phyloP scores from a whole-genome alignment of 352 stramenopile species.

The Phytopythium vexans region DNA sequence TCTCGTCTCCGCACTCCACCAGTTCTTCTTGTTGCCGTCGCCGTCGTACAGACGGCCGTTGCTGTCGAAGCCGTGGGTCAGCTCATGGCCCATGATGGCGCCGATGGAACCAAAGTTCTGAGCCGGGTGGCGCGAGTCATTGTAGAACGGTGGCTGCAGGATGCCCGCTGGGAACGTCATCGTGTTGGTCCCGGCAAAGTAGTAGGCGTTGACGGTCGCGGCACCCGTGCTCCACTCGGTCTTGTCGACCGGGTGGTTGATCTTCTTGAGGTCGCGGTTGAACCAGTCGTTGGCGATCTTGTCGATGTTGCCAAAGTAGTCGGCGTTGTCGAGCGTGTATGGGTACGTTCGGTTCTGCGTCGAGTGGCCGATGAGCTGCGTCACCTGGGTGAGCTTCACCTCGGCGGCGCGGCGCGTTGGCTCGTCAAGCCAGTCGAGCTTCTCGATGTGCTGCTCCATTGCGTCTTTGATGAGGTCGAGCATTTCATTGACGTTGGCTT shows the following conservation, averaged over 20 bases:
- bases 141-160: conserved; percentile 91
- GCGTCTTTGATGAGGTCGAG: conserved; percentile 76
- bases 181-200: conserved; percentile 62
- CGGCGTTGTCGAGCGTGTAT: conserved; percentile 18
- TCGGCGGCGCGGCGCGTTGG: conserved; percentile 67
- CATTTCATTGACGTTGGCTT: conserved; percentile 59
- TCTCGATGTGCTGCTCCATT: conserved; percentile 73
- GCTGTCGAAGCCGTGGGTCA: conserved; percentile 94
- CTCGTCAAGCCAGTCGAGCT: conserved; percentile 90
- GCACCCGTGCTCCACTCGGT: conserved; percentile 85
- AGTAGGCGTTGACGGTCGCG: conserved; percentile 89
- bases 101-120: conserved; percentile 91
- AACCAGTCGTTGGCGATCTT: conserved; percentile 27
- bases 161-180: conserved; percentile 94
- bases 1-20: conserved; percentile 84
- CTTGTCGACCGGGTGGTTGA: conserved; percentile 45
- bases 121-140: conserved; percentile 59
- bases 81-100: conserved; percentile 91
- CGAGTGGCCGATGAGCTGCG: conserved; percentile 29
- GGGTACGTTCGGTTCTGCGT: conserved; percentile 33
- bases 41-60: conserved; percentile 83
- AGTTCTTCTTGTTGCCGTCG: conserved; percentile 87
- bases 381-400: conserved; percentile 71
- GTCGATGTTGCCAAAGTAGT: conserved; percentile 52
- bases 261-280: conserved; percentile 19